Evolutionary conservation across 139 green algal genomes (phyloP).

Genomic region (Pseudopediastrum boryanum): DNA sequence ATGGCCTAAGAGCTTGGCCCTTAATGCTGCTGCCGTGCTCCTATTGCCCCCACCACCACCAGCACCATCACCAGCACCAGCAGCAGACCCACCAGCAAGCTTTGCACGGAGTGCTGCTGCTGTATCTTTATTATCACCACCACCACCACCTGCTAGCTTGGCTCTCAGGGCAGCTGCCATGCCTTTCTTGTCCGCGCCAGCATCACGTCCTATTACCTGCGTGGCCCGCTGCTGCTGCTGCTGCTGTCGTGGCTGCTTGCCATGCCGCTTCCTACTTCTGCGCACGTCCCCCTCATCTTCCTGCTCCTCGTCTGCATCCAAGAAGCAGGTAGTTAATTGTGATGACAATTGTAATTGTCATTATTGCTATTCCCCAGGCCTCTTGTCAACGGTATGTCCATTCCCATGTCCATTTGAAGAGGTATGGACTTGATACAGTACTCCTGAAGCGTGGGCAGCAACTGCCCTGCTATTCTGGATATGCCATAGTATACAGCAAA

Average conservation of each 20-base stretch:
- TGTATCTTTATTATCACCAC: constrained; percentile 3
- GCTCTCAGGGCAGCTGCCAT: constrained; percentile 18
- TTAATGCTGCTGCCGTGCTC: background rate
- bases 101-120: constrained; percentile 14
- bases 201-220: background rate
- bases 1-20: too few species aligned
- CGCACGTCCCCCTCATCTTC: background rate
- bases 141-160: background rate
- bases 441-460: constrained; percentile 20
- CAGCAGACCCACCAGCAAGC: constrained; percentile 4
- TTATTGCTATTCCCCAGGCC: background rate
- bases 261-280: background rate
- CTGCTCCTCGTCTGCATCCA: too few species aligned
- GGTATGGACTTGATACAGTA: background rate
- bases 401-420: background rate
- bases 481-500: too few species aligned
- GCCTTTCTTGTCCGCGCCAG: background rate
- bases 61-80: background rate
- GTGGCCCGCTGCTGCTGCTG: background rate
- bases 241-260: background rate
- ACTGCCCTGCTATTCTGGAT: too few species aligned
- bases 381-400: background rate
- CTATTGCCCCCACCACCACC: background rate
- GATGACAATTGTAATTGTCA: too few species aligned
- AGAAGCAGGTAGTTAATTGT: too few species aligned